These are phyloP conservation scores for Schizonepeta tenuifolia DNA, from an alignment of 257 asterid species.

Conservation along the genomic window DNA sequence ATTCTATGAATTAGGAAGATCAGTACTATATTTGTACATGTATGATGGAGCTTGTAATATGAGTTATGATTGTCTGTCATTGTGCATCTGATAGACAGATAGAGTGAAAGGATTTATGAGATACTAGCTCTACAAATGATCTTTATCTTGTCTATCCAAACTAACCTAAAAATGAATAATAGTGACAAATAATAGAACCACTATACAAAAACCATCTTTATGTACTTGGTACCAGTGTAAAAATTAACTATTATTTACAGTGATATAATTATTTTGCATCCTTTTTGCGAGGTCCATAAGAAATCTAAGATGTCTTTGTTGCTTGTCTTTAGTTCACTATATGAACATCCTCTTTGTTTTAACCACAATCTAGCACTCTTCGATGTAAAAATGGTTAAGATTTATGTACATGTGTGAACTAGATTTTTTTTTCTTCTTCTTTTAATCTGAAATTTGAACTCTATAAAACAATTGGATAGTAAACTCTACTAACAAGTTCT, in stretches of 20 bases:
- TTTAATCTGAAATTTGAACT: neutral
- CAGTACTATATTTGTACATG: neutral
- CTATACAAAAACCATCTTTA: too few relatives aligned
- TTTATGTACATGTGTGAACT: neutral
- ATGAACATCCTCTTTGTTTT: neutral
- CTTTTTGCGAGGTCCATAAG: neutral
- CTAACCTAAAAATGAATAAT: constrained; percentile 21
- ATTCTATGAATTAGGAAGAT: constrained; percentile 7
- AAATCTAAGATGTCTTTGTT: too few relatives aligned
- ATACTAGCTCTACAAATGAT: constrained; percentile 39
- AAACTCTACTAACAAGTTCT: constrained; percentile 9
- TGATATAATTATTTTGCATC: neutral
- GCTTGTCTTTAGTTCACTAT: neutral
- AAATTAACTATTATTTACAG: too few relatives aligned
- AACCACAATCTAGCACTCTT: neutral
- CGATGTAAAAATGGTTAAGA: neutral
- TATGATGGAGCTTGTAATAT: constrained; percentile 12
- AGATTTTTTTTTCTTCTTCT: neutral
- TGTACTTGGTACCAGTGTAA: too few relatives aligned
- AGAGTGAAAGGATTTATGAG: constrained; percentile 72
- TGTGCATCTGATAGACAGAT: constrained; percentile 5
- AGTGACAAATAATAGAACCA: constrained; percentile 2
- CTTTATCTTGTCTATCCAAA: constrained; percentile 11
- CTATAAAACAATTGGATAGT: constrained; percentile 1
- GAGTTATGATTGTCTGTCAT: neutral